phyloP scores from a whole-genome alignment of 257 asterid species.

The Henckelia pumila region DNA sequence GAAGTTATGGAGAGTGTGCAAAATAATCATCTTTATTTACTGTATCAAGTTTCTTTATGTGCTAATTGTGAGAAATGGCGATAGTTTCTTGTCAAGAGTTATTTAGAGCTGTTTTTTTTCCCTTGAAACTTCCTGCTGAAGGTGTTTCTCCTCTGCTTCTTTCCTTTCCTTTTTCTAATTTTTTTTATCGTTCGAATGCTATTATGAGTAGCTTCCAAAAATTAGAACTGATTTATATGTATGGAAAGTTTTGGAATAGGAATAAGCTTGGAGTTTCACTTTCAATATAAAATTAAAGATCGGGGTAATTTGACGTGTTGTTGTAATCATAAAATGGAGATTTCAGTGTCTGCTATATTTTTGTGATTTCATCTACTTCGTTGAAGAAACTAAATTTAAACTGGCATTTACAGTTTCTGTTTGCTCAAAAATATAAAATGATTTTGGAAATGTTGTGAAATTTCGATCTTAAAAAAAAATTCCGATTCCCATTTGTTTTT shows the following conservation, averaged over 20 bases:
- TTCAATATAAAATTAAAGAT: too few species aligned
- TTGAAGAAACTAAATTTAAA: too few species aligned
- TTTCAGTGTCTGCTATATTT: too few species aligned
- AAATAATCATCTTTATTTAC: constrained; percentile 20
- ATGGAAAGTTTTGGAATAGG: too few species aligned
- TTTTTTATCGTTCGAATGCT: constrained; percentile 9
- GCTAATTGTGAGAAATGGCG: not conserved
- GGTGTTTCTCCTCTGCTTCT: constrained; percentile 1
- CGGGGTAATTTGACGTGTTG: too few species aligned
- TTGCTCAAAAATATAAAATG: too few species aligned
- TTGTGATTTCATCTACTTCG: too few species aligned
- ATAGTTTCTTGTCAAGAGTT: not conserved
- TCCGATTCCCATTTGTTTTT: not conserved
- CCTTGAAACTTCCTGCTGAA: constrained; percentile 4
- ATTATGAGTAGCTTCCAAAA: constrained; percentile 7
- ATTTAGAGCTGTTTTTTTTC: not conserved
- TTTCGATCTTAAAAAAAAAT: too few species aligned
- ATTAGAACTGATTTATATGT: constrained; percentile 1
- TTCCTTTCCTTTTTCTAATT: not conserved
- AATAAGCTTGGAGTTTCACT: too few species aligned
- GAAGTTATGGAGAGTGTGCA: constrained; percentile 15
- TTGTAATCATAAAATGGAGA: too few species aligned
- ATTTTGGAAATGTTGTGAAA: too few species aligned
- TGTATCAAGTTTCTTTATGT: not conserved
- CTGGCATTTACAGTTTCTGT: too few species aligned